Percentiles rank a stretch among this genome's conserved stretches.
phyloP scores from a whole-genome alignment of 2,329 filamentous ascomycete species.

The Keithomyces neogunnii region DNA sequence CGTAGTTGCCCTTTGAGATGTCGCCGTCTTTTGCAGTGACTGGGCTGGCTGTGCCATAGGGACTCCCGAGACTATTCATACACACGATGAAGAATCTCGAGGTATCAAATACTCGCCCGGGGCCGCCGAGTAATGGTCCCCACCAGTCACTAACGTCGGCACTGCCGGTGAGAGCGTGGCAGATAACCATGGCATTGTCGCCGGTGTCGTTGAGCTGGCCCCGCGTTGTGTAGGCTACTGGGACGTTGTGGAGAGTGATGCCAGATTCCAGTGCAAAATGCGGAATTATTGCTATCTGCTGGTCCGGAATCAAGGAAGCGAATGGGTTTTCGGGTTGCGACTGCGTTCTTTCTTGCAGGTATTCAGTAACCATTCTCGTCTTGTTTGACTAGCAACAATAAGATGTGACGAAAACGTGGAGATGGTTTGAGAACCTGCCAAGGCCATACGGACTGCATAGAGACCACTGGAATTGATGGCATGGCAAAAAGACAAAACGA shows the following conservation, averaged over 20 bases:
- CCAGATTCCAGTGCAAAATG: constrained; percentile 91
- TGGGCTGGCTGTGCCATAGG: constrained; percentile 80
- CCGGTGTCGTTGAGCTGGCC: constrained; percentile 49
- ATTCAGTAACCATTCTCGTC: constrained; percentile 46
- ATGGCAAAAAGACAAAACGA: not conserved
- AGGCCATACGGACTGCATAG: too few species aligned
- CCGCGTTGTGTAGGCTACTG: constrained; percentile 58
- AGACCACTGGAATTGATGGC: too few species aligned
- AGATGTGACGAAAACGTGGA: not conserved
- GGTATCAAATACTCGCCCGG: constrained; percentile 71
- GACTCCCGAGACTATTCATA: constrained; percentile 78
- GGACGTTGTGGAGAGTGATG: constrained; percentile 68
- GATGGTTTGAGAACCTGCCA: too few species aligned
- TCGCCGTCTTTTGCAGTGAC: constrained; percentile 84
- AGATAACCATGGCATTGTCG: constrained; percentile 67
- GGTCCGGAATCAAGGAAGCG: constrained; percentile 75
- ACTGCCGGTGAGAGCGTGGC: constrained; percentile 78
- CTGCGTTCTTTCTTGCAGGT: constrained; percentile 54
- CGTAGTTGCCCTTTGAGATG: constrained; percentile 65
- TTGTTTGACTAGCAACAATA: constrained; percentile 12
- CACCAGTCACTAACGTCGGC: constrained; percentile 84
- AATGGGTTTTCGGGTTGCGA: constrained; percentile 89
- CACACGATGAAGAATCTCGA: constrained; percentile 80
- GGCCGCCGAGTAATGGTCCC: constrained; percentile 71
- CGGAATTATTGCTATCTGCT: constrained; percentile 78